phyloP scores from a whole-genome alignment of 805 yeast species.

The Nakazawaea ernobii region DNA sequence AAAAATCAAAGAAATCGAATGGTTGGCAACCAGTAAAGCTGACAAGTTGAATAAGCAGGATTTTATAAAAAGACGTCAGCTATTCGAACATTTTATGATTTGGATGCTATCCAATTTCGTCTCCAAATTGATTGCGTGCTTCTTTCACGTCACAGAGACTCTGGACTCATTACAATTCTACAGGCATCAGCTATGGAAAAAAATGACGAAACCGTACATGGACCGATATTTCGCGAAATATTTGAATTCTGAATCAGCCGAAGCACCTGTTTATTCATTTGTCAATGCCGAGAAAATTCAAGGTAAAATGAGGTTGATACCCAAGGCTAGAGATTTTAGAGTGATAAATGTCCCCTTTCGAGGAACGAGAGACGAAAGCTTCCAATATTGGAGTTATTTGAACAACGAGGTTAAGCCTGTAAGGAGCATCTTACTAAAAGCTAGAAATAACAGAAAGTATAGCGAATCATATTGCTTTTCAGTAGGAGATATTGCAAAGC shows the following conservation, averaged over 20 bases:
- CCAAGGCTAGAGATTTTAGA: constrained; percentile 57
- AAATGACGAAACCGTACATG: constrained; percentile 35
- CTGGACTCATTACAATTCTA: constrained; percentile 42
- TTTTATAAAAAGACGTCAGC: constrained; percentile 26
- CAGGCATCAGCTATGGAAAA: constrained; percentile 54
- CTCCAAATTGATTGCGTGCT: constrained; percentile 38
- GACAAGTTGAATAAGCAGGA: constrained; percentile 35
- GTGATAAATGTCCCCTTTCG: constrained; percentile 50
- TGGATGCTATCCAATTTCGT: constrained; percentile 56
- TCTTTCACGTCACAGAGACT: constrained; percentile 65
- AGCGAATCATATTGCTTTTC: constrained; percentile 23
- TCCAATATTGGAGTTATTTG: constrained; percentile 28
- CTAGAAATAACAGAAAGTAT: constrained; percentile 20
- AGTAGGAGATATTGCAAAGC: constrained; percentile 36
- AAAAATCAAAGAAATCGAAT: constrained; percentile 38
- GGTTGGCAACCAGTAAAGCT: constrained; percentile 41
- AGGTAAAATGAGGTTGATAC: constrained; percentile 47
- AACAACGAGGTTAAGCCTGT: constrained; percentile 39
- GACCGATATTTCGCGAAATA: constrained; percentile 33
- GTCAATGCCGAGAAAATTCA: constrained; percentile 21
- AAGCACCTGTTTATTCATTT: constrained; percentile 12
- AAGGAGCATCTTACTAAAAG: constrained; percentile 26
- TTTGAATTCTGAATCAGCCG: constrained; percentile 21
- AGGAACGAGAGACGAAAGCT: constrained; percentile 27
- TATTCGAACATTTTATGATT: constrained; percentile 35